Conservation (phyloP, 805 yeast genomes). For the Zygosaccharomyces pseudorouxii region DNA sequence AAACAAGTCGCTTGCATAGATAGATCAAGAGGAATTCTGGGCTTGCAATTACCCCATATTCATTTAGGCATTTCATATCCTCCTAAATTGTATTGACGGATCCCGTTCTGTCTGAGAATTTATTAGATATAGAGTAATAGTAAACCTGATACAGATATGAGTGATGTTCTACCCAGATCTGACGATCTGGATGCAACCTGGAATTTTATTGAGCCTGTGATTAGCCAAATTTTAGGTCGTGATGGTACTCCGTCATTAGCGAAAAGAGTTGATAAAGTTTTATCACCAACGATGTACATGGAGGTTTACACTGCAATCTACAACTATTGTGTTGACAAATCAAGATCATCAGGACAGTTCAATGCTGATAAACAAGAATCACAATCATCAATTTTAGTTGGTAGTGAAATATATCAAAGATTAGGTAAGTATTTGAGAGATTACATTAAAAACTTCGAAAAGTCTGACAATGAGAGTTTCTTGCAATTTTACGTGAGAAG, state of each 20-base stretch:
- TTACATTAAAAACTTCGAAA: constrained; percentile 50
- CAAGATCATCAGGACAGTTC: constrained; percentile 43
- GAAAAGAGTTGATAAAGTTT: constrained; percentile 51
- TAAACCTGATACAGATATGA: constrained; percentile 14
- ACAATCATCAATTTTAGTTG: constrained; percentile 55
- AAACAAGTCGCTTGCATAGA: not conserved
- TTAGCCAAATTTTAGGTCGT: constrained; percentile 63
- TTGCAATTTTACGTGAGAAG: constrained; percentile 77
- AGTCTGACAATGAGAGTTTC: constrained; percentile 59
- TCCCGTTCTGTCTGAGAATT: not conserved
- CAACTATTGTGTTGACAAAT: constrained; percentile 83
- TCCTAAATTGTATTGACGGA: not conserved
- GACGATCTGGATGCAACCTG: constrained; percentile 68
- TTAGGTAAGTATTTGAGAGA: constrained; percentile 59
- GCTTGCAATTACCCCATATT: not conserved
- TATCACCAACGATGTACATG: constrained; percentile 74
- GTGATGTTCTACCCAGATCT: constrained; percentile 45
- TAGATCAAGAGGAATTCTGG: not conserved
- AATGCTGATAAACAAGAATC: constrained; percentile 37
- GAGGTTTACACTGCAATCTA: constrained; percentile 88
- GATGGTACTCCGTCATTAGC: constrained; percentile 33
- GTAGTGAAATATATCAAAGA: constrained; percentile 80
- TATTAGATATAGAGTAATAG: not conserved
- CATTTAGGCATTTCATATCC: not conserved
- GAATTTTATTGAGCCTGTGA: constrained; percentile 73